A percentile compares a stretch with the other conserved stretches of the same genome.
Evolutionary conservation across 2,329 filamentous ascomycete genomes (phyloP).

Genomic region (Cyphellophora attinorum): DNA sequence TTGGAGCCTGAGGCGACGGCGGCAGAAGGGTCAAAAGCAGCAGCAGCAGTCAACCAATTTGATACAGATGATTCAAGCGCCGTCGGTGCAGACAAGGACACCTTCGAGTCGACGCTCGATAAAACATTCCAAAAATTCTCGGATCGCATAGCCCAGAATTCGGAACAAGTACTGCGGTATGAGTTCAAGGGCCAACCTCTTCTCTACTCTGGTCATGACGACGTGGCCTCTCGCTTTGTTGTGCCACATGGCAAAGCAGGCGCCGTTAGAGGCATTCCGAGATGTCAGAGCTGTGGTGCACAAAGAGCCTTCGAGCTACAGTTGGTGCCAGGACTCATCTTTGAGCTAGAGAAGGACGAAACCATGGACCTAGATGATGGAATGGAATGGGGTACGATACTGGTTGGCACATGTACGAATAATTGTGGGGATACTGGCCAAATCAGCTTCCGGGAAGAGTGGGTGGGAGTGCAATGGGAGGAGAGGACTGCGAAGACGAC

Average conservation of each 20-base stretch:
- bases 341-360: constrained; percentile 68
- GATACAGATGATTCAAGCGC: constrained; percentile 25
- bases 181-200: constrained; percentile 65
- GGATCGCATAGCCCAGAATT: constrained; percentile 67
- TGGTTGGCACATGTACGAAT: constrained; percentile 71
- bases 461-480: constrained; percentile 98
- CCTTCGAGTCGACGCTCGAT: constrained; percentile 67
- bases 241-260: constrained; percentile 15
- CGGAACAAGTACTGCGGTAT: constrained; percentile 72
- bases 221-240: constrained; percentile 56
- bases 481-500: constrained; percentile 38
- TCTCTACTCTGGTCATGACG: constrained; percentile 70
- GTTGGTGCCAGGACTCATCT: constrained; percentile 81
- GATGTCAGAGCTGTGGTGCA: constrained; percentile 66
- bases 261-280: constrained; percentile 47
- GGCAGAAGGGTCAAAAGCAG: constrained; percentile 30
- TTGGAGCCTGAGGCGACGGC: constrained; percentile 47
- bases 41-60: no score
- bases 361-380: constrained; percentile 55
- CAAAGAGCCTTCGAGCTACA: constrained; percentile 82
- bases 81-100: constrained; percentile 49
- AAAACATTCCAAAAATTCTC: constrained; percentile 72
- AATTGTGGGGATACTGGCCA: constrained; percentile 64
- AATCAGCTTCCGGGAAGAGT: constrained; percentile 81
- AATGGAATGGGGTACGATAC: constrained; percentile 96